Evolutionary conservation across 2,329 filamentous ascomycete species (phyloP).

Genomic region (Trichoderma koningii): DNA sequence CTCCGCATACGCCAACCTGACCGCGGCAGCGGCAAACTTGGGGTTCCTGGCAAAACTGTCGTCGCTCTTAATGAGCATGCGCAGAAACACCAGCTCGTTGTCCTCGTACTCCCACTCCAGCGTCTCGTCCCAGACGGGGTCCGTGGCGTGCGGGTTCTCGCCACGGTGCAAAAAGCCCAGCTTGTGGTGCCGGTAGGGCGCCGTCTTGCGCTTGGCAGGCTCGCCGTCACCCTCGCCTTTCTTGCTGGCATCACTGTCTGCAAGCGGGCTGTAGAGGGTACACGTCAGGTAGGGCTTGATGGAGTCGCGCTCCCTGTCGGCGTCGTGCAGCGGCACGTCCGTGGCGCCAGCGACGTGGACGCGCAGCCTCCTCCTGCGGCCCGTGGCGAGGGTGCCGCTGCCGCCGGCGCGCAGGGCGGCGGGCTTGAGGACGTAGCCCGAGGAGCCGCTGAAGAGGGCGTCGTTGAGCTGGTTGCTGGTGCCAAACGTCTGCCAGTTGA

Average conservation of each 20-base stretch:
- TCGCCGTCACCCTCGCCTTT: neutral
- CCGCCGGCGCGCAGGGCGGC: conserved; percentile 59
- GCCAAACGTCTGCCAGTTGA: conserved; percentile 71
- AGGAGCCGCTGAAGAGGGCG: conserved; percentile 65
- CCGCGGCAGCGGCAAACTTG: conserved; percentile 60
- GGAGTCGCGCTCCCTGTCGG: conserved; percentile 51
- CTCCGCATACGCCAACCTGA: conserved; percentile 59
- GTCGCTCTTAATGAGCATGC: conserved; percentile 68
- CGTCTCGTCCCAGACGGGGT: conserved; percentile 66
- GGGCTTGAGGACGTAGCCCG: conserved; percentile 68
- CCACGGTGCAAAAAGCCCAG: conserved; percentile 57
- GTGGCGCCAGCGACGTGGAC: conserved; percentile 65
- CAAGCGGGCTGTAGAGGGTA: conserved; percentile 58
- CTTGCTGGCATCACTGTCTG: conserved; percentile 43
- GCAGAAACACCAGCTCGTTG: conserved; percentile 65
- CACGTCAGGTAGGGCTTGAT: conserved; percentile 68
- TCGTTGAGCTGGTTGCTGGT: conserved; percentile 68
- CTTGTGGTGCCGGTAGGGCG: conserved; percentile 61
- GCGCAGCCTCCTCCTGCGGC: conserved; percentile 52
- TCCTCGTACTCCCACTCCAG: conserved; percentile 70
- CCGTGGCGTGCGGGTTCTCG: conserved; percentile 59
- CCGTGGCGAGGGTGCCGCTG: conserved; percentile 50
- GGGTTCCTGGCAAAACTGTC: conserved; percentile 64
- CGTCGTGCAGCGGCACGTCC: conserved; percentile 56
- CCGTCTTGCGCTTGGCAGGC: conserved; percentile 53